Percentiles rank a stretch among this genome's conserved stretches.
phyloP scores from a whole-genome alignment of 2,329 filamentous ascomycete species.

The Juglanconis juglandina region DNA sequence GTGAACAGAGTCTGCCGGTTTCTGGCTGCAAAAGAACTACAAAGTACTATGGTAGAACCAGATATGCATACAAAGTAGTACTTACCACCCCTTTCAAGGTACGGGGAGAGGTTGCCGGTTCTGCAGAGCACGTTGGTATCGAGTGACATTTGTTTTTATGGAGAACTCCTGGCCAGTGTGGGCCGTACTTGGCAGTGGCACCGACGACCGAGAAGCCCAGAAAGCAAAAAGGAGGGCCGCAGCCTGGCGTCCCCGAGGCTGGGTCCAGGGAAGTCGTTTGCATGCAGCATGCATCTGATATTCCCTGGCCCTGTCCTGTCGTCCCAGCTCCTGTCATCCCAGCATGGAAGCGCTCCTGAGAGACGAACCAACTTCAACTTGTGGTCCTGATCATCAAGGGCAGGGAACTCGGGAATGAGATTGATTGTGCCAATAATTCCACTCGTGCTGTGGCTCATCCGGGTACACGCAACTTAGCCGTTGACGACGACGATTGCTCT shows the following conservation, averaged over 20 bases:
- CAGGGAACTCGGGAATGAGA: conserved; percentile 8
- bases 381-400: conserved; percentile 1
- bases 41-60: too few species aligned
- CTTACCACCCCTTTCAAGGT: background rate
- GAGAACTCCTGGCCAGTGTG: background rate
- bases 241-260: too few species aligned
- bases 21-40: too few species aligned
- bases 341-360: background rate
- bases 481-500: background rate
- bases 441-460: conserved; percentile 14
- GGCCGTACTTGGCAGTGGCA: conserved; percentile 6
- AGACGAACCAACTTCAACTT: background rate
- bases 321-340: background rate
- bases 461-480: conserved; percentile 13
- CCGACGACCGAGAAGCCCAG: conserved; percentile 7
- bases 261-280: too few species aligned
- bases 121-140: too few species aligned
- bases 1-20: too few species aligned
- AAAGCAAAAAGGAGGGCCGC: background rate
- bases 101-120: too few species aligned
- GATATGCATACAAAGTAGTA: too few species aligned
- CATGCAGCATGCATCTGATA: background rate
- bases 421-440: conserved; percentile 14
- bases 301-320: background rate
- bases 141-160: background rate